Base-by-base conservation (phyloP, 495 filamentous ascomycete species). In the Penicillium mononematosum region DNA sequence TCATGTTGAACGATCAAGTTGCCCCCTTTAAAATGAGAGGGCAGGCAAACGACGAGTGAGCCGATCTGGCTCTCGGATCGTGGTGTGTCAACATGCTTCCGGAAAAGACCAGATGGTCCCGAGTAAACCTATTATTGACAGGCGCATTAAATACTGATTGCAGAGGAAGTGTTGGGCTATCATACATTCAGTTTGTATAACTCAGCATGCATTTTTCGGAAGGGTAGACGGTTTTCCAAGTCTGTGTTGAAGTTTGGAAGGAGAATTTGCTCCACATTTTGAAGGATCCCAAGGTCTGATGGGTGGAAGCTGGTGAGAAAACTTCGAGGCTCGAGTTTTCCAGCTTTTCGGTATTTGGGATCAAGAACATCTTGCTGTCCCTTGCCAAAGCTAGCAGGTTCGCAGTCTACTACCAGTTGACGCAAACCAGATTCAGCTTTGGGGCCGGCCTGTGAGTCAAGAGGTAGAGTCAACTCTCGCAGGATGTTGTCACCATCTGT, bases 161-260 rank as follows among this genome's bases (percentile, higher is more conserved):
- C 17, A 43, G n/a, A 41, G 1, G 7, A 8, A 10, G 12, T 7
- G 1, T 12, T n/a, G 16, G 16, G 31, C 10, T 29, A 47, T 65
- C 71, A 48, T 29, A 81, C 79, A 62, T 85, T 86, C 14, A 85
- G 63, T 58, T 84, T 84, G 66, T 83, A 85, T 1, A 84, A 62
- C 64, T 85, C 79, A 0, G 78, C 76, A 8, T 20, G 58, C 5
- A 82, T 62, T 17, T 54, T 57, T 3, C 61, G 52, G 20, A 50
- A 57, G 1, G 55, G 50, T 11, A 64, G 14, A 34, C 10, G 34
- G 22, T 63, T 55, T n/a, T 60, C 36, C 2, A 9, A 9, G 1
- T 47, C 32, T 5, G 12, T 58, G 27, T 47, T 57, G 24, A 75
- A 58, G 17, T 62, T 69, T 1, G 81, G 81, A 17, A 83, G 62